Evolutionary conservation across 805 yeast species (phyloP).

Genomic region (Yarrowia deformans): DNA sequence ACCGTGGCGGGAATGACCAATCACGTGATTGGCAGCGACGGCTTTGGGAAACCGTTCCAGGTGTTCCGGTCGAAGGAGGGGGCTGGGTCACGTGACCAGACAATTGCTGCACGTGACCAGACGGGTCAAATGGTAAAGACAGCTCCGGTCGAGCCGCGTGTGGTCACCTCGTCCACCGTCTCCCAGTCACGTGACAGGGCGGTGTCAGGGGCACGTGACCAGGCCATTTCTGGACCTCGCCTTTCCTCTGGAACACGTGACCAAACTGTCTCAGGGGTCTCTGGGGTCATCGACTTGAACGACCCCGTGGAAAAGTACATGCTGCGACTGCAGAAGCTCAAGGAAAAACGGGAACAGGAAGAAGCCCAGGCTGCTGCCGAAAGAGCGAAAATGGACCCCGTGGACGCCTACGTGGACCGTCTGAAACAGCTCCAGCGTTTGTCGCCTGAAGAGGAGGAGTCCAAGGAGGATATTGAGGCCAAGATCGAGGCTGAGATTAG

Average conservation of each 20-base stretch:
- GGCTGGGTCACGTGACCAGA: too few relatives aligned
- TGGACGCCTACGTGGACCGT: constrained; percentile 1
- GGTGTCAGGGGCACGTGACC: too few relatives aligned
- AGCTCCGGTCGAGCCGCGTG: too few relatives aligned
- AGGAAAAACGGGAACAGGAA: neutral
- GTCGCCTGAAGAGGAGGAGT: neutral
- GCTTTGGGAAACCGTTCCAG: neutral
- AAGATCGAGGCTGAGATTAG: neutral
- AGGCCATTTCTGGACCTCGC: too few relatives aligned
- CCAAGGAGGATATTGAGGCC: neutral
- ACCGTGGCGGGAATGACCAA: neutral
- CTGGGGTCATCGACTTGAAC: too few relatives aligned
- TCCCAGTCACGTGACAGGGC: too few relatives aligned
- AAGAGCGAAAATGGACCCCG: constrained; percentile 4
- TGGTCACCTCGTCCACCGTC: too few relatives aligned
- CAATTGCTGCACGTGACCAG: too few relatives aligned
- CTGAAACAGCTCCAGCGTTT: constrained; percentile 1
- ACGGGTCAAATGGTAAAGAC: too few relatives aligned
- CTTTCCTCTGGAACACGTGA: too few relatives aligned
- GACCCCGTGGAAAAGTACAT: constrained; percentile 14
- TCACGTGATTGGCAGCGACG: neutral
- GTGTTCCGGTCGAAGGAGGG: too few relatives aligned
- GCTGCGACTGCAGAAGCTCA: neutral
- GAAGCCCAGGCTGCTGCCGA: neutral
- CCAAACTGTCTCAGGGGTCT: too few relatives aligned